Evolutionary conservation across 2,329 filamentous ascomycete genomes (phyloP).

Genomic region (Mycosphaerelloides madeirae): DNA sequence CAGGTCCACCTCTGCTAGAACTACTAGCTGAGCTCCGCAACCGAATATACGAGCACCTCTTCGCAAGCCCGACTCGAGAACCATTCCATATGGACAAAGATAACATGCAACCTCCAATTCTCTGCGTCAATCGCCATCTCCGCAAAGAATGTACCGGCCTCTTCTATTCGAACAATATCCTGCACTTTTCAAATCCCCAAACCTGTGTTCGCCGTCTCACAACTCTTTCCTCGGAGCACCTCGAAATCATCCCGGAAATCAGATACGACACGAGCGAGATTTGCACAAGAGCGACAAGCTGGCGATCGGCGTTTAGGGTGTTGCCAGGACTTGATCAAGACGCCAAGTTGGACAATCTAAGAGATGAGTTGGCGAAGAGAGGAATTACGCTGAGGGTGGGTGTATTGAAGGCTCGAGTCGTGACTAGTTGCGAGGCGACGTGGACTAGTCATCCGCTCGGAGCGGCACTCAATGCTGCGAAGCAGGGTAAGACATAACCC

Average conservation of each 20-base stretch:
- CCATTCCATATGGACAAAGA: conserved; percentile 10
- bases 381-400: conserved; percentile 11
- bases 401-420: conserved; percentile 14
- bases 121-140: conserved; percentile 8
- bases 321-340: conserved; percentile 18
- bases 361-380: conserved; percentile 10
- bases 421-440: conserved; percentile 5
- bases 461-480: conserved; percentile 16
- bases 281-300: conserved; percentile 12
- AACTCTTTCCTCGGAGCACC: conserved; percentile 7
- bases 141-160: conserved; percentile 28
- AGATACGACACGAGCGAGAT: conserved; percentile 16
- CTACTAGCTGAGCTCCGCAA: conserved; percentile 16
- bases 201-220: conserved; percentile 9
- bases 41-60: conserved; percentile 11
- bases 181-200: conserved; percentile 11
- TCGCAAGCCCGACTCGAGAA: background rate
- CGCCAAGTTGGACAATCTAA: conserved; percentile 14
- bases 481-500: conserved; percentile 3
- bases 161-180: conserved; percentile 15
- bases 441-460: conserved; percentile 16
- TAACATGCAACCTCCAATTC: conserved; percentile 11
- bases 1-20: conserved; percentile 5
- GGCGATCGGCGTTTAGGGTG: conserved; percentile 15
- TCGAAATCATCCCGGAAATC: conserved; percentile 13